These are phyloP conservation scores for Begonia fuchsioides DNA, from an alignment of 306 rosid genomes.

Conservation along the genomic window DNA sequence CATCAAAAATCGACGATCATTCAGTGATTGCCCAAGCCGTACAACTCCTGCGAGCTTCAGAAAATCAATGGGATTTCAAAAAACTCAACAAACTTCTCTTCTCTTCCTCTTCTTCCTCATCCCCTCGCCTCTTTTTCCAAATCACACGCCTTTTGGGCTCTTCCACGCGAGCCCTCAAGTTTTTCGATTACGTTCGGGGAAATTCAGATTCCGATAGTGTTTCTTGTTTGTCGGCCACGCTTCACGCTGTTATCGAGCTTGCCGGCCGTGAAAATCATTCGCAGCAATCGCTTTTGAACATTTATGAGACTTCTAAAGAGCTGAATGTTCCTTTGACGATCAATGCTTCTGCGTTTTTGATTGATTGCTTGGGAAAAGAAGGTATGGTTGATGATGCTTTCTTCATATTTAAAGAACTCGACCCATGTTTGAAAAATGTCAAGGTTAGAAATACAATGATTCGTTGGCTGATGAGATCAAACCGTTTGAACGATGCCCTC, in stretches of 20 bases:
- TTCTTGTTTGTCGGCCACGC: slow-evolving; percentile 16
- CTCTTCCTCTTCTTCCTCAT: slow-evolving; percentile 17
- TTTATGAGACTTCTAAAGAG: slow-evolving; percentile 19
- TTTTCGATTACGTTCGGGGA: slow-evolving; percentile 14
- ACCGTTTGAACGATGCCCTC: slow-evolving; percentile 26
- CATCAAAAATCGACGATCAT: slow-evolving; percentile 8
- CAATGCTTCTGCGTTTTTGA: slow-evolving; percentile 20
- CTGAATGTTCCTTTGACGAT: slow-evolving; percentile 16
- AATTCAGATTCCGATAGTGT: slow-evolving; percentile 1
- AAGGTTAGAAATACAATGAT: slow-evolving; percentile 30
- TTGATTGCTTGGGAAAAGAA: slow-evolving; percentile 22
- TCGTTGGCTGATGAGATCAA: slow-evolving; percentile 15
- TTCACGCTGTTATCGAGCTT: slow-evolving; percentile 42
- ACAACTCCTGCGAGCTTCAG: slow-evolving; percentile 31
- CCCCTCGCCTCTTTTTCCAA: slow-evolving; percentile 19
- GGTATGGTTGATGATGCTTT: slow-evolving; percentile 38
- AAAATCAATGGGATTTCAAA: slow-evolving; percentile 22
- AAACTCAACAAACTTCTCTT: slow-evolving; percentile 33
- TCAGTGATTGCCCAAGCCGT: slow-evolving; percentile 20
- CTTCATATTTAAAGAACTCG: slow-evolving; percentile 20
- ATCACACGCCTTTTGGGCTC: slow-evolving; percentile 29
- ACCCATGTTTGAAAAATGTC: slow-evolving; percentile 27
- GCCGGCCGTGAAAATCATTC: slow-evolving; percentile 27
- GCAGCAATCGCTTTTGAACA: slow-evolving; percentile 17
- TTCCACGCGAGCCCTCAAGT: slow-evolving; percentile 18